Evolutionary conservation across 202 grass and related monocot genomes (phyloP), one percentile per base, ranked within the genome.

Genomic region (Panicum virgatum): DNA sequence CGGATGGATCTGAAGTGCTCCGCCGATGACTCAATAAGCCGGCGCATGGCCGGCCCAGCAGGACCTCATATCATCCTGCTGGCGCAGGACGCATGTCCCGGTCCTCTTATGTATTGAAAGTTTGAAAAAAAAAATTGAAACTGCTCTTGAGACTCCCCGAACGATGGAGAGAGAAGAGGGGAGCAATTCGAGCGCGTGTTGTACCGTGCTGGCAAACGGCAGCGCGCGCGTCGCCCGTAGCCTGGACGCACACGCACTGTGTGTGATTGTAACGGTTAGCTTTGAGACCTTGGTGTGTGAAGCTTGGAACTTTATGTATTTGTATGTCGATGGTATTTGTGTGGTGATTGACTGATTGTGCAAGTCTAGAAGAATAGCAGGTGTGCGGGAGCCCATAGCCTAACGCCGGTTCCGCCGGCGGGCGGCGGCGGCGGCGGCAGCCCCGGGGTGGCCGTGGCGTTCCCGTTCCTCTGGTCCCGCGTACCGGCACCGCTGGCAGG

Each of bases 1-100:
- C 3, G 86, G 86, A 19, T 88, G 86, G 81, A 88, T 84, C 12
- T 88, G 61, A 88, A 3, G 15, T 42, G 36, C 23, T 57, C 66
- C 23, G 48, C 18, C 7, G 37, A 62, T 2, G 8, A 44, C 13
- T 3, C 22, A 44, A 53, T 66, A 26, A 67, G 30, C 22, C 5
- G 27, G 4, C 4, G 61, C 30, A 34, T 20, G 19, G 45, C 11
- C 19, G 15, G 30, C 71, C 71, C 13, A 4, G 77, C 62, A 54
- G 76, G 61, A 18, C 6, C 10, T 34, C 32, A 34, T 5, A 34
- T 5, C 18, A 50, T 47, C 18, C 43, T 69, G 66, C 66, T 2
- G 52, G 52, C 0, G 46, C 53, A 25, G 20, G 37, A 44, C 12
- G 14, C 2, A 25, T 13, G 43, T 42, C 18, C 29, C 12, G 36